A percentile compares a stretch with the other conserved stretches of the same genome.
Evolutionary conservation across 371 early-diverging fungal species (phyloP).

Genomic region (Nosema muscidifuracis): DNA sequence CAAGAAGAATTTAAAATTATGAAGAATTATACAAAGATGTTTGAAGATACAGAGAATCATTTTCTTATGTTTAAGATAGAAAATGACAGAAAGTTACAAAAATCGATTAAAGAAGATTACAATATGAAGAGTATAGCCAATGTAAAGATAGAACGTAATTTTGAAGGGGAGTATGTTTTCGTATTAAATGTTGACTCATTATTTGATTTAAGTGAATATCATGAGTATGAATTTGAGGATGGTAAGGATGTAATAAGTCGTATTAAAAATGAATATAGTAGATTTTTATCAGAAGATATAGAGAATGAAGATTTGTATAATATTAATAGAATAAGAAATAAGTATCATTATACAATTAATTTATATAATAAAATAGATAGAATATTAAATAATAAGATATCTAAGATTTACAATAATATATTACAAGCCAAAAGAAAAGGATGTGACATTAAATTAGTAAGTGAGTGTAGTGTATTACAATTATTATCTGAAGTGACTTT

Average conservation of each 20-base stretch:
- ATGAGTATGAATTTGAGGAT: not conserved
- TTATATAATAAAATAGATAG: conserved; percentile 31
- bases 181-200: conserved; percentile 25
- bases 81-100: conserved; percentile 21
- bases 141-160: not conserved
- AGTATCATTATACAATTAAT: conserved; percentile 1
- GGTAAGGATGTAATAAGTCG: not conserved
- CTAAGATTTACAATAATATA: conserved; percentile 19
- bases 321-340: not conserved
- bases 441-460: conserved; percentile 12
- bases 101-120: conserved; percentile 26
- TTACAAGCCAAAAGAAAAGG: conserved; percentile 16
- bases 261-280: not conserved
- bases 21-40: conserved; percentile 40
- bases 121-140: not conserved
- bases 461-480: conserved; percentile 2
- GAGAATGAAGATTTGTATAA: not conserved
- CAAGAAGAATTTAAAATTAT: conserved; percentile 27
- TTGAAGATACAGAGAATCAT: conserved; percentile 28
- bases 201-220: conserved; percentile 12
- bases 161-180: not conserved
- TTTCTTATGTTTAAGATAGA: conserved; percentile 31
- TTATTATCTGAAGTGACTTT: conserved; percentile 30
- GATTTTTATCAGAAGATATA: not conserved
- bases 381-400: conserved; percentile 15